Evolutionary conservation across 371 early-diverging fungal species (phyloP), one percentile per base, ranked within the genome.

Genomic region (Mortierella sp.): DNA sequence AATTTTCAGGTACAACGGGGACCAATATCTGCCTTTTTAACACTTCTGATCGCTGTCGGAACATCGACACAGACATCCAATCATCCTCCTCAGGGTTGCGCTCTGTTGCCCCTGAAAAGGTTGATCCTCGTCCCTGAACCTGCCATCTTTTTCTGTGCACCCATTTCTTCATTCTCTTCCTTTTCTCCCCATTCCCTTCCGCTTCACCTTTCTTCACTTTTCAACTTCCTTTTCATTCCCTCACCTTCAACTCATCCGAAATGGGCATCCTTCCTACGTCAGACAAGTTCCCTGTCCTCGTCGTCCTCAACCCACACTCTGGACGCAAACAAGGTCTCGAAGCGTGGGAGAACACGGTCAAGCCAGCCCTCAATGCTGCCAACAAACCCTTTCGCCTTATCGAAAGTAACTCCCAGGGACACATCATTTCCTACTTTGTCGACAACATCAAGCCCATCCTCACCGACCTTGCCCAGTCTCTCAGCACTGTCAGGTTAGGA

Each of bases 241-340:
- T 4, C 44, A 57, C 5, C 44, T 16, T 16, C 76, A 54, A 48
- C 67, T 43, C 26, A 40, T 71, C 50, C 26, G 57, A 50, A 16
- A 85, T 85, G 86, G 86, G 86, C 70, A 85, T 85, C 59, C 53
- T 79, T 54, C 69, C 86, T 10, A 80, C 80, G 3, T 79, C 83
- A 16, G 64, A 77, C 69, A 64, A 59, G 16, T 85, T 85, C 70
- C 86, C 86, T 37, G 26, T 78, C 13, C 69, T 85, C 19, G 76
- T 85, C n/a, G 77, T 85, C n/a, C 74, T 85, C 34, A 85, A 85
- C 70, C 86, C 86, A 9, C 28, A 79, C 64, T 81, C 86, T 3
- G 86, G 86, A 67, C 72, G 26, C 61, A 79, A 85, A 26, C 82
- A 81, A 53, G 54, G 76, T 31, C 81, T 69, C 51, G 67, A 81